These are phyloP conservation scores for Fusarium mangiferae DNA, from an alignment of 2,329 filamentous ascomycete genomes.

Conservation along the genomic window DNA sequence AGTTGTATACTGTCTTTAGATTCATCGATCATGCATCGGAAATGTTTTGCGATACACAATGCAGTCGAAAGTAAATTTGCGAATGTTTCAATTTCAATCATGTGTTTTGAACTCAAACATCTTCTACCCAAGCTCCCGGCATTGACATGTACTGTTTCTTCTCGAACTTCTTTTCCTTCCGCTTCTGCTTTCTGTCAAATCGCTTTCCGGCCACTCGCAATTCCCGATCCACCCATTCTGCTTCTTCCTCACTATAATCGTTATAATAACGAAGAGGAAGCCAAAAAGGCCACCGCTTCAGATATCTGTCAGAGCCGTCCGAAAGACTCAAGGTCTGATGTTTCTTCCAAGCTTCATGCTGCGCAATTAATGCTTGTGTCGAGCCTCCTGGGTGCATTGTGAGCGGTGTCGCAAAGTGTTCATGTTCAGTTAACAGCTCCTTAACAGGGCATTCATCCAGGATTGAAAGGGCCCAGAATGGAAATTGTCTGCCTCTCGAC, in stretches of 20 bases:
- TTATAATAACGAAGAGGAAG: neutral
- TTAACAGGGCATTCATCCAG: neutral
- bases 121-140: neutral
- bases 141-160: neutral
- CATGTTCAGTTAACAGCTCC: neutral
- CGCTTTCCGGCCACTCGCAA: neutral
- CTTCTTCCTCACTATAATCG: neutral
- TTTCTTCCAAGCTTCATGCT: neutral
- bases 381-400: neutral
- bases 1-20: neutral
- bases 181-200: constrained; percentile 1
- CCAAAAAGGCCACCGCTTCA: neutral
- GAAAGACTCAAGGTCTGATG: neutral
- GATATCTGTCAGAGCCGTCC: neutral
- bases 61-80: too few species aligned
- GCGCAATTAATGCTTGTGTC: neutral
- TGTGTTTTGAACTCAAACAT: neutral
- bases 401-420: neutral
- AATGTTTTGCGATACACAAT: too few species aligned
- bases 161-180: neutral
- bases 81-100: too few species aligned
- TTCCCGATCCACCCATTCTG: neutral
- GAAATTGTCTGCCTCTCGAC: neutral
- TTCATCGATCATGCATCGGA: too few species aligned
- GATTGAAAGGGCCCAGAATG: neutral